Conservation (phyloP, 805 yeast genomes). For the Wickerhamomyces rabaulensis region DNA sequence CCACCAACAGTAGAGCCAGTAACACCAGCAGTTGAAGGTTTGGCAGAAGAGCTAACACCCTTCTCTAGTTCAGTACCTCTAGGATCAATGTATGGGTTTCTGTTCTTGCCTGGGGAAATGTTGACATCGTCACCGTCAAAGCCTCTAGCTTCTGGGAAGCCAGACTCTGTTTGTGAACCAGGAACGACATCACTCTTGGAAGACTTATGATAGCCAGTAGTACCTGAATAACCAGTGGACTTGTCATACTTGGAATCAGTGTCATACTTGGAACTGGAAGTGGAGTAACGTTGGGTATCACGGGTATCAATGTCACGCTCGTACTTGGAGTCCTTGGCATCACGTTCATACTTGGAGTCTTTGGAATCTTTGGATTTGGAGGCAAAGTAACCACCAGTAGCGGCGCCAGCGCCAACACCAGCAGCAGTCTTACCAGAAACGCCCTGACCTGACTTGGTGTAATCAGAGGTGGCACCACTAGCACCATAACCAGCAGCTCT, state of each 20-base stretch:
- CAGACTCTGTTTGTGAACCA: background rate
- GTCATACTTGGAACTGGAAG: background rate
- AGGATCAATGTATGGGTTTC: constrained; percentile 10
- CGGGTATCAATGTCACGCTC: too few species aligned
- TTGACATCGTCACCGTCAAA: background rate
- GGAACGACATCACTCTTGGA: background rate
- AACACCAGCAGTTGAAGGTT: background rate
- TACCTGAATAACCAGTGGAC: background rate
- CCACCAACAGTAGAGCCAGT: too few species aligned
- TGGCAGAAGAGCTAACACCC: background rate
- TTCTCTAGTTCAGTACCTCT: constrained; percentile 1
- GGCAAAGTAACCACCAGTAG: background rate
- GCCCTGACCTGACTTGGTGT: background rate
- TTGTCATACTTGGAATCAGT: background rate
- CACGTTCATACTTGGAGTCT: background rate
- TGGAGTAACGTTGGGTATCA: background rate
- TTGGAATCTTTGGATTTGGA: background rate
- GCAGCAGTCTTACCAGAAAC: background rate
- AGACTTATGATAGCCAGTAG: background rate
- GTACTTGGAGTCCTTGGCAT: too few species aligned
- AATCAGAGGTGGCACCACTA: constrained; percentile 5
- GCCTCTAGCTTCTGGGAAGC: background rate
- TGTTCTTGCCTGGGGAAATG: constrained; percentile 7
- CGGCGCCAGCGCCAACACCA: background rate
- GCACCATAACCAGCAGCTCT: constrained; percentile 1